Percentiles rank a stretch among this genome's conserved stretches.
These are phyloP conservation scores for Endoconidiophora laricicola DNA, from an alignment of 2,329 filamentous ascomycete species.

Conservation along the genomic window DNA sequence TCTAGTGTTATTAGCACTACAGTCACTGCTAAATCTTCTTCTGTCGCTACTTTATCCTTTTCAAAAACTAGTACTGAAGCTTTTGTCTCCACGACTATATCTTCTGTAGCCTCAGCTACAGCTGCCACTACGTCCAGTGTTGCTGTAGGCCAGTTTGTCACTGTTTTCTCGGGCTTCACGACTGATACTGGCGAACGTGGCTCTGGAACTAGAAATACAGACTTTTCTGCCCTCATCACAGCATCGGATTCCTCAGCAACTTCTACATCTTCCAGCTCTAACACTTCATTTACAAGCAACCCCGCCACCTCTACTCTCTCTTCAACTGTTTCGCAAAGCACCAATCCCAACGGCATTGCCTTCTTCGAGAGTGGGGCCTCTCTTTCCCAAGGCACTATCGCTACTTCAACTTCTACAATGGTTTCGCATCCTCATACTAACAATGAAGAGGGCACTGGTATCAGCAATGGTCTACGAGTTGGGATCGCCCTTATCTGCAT, in stretches of 20 bases:
- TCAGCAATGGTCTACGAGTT: neutral
- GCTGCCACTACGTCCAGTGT: neutral
- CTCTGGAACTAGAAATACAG: neutral
- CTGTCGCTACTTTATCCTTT: neutral
- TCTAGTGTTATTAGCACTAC: no score
- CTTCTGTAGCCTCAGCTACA: neutral
- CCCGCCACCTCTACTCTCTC: neutral
- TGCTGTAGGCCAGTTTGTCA: neutral
- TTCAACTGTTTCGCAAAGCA: neutral
- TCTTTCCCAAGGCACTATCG: neutral
- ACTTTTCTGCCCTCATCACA: neutral
- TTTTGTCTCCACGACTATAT: neutral
- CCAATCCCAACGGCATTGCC: neutral
- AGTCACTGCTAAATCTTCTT: neutral
- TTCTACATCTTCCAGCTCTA: neutral
- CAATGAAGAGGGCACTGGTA: neutral
- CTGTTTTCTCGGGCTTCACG: neutral
- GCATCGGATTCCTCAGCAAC: neutral
- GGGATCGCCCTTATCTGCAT: slow-evolving; percentile 4
- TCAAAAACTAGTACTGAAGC: neutral
- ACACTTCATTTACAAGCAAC: no score
- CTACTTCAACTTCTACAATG: neutral
- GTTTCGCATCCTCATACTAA: neutral
- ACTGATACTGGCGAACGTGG: neutral
- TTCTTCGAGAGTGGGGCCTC: neutral